These are phyloP conservation scores for Henckelia pumila DNA, from an alignment of 257 asterid genomes.

Conservation along the genomic window DNA sequence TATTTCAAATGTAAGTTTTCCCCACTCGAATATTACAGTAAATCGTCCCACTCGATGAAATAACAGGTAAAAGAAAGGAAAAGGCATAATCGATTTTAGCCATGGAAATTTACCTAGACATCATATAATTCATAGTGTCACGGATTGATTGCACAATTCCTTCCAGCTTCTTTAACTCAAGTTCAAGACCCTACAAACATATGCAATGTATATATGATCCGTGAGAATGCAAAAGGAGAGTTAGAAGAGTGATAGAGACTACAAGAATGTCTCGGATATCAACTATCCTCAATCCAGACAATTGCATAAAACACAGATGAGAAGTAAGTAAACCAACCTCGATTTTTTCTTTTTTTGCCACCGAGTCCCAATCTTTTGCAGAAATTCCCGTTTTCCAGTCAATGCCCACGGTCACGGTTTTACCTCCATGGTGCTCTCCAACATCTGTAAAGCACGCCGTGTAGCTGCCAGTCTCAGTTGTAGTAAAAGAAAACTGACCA, in stretches of 20 bases:
- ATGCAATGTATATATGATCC: background rate
- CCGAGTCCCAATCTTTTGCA: conserved; percentile 60
- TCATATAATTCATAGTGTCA: conserved; percentile 19
- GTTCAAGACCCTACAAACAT: conserved; percentile 37
- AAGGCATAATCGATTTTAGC: too few species aligned
- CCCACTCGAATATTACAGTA: background rate
- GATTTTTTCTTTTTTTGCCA: conserved; percentile 49
- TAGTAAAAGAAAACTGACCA: conserved; percentile 54
- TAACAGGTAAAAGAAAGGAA: background rate
- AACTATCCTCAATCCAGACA: background rate
- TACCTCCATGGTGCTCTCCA: conserved; percentile 27
- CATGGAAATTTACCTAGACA: conserved; percentile 28
- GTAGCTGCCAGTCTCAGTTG: conserved; percentile 50
- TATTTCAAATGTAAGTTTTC: background rate
- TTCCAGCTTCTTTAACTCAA: conserved; percentile 20
- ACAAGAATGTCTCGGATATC: background rate
- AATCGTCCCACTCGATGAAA: background rate
- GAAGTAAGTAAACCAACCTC: conserved; percentile 31
- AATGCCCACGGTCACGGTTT: conserved; percentile 42
- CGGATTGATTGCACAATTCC: background rate
- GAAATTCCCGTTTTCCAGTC: conserved; percentile 57
- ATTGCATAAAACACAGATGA: background rate
- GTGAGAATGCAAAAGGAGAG: background rate
- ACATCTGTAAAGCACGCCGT: conserved; percentile 50
- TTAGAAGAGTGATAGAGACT: background rate